Evolutionary conservation across 805 yeast species (phyloP).

Genomic region (Sugiyamaella floridensis): DNA sequence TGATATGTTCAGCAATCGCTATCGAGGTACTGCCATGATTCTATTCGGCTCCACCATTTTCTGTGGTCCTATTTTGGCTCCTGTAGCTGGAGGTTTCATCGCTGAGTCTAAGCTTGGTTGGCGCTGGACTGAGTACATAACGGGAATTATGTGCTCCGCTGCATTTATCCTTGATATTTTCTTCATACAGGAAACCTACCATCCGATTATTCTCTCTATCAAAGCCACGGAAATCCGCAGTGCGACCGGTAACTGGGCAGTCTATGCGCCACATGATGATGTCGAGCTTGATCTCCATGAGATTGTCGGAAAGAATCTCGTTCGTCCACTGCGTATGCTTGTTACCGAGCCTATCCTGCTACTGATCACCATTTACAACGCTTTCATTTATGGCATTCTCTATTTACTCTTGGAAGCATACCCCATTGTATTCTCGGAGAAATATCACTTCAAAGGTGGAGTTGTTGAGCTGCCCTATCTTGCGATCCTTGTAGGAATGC

Average conservation of each 20-base stretch:
- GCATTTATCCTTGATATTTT: conserved; percentile 35
- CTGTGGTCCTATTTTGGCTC: conserved; percentile 73
- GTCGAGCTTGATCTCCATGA: conserved; percentile 49
- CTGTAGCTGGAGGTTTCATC: conserved; percentile 66
- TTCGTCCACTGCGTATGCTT: conserved; percentile 64
- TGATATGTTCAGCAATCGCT: conserved; percentile 60
- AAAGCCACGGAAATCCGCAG: conserved; percentile 59
- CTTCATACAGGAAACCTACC: conserved; percentile 56
- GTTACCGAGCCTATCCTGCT: conserved; percentile 63
- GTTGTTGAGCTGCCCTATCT: conserved; percentile 74
- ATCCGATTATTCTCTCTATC: conserved; percentile 51
- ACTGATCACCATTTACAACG: conserved; percentile 58
- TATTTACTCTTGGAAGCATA: conserved; percentile 67
- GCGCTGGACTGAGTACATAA: conserved; percentile 76
- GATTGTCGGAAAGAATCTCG: conserved; percentile 52
- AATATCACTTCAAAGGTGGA: conserved; percentile 50
- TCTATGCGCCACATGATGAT: conserved; percentile 68
- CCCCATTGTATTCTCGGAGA: conserved; percentile 63
- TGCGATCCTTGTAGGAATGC: conserved; percentile 62
- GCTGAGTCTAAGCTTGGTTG: conserved; percentile 56
- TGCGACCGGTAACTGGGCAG: conserved; percentile 72
- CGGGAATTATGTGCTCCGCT: conserved; percentile 51
- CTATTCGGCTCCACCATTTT: conserved; percentile 68
- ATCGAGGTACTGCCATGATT: conserved; percentile 71
- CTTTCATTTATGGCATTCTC: conserved; percentile 73